Conservation (phyloP, 768 basidiomycete species). For the Tylopilus balloui region DNA sequence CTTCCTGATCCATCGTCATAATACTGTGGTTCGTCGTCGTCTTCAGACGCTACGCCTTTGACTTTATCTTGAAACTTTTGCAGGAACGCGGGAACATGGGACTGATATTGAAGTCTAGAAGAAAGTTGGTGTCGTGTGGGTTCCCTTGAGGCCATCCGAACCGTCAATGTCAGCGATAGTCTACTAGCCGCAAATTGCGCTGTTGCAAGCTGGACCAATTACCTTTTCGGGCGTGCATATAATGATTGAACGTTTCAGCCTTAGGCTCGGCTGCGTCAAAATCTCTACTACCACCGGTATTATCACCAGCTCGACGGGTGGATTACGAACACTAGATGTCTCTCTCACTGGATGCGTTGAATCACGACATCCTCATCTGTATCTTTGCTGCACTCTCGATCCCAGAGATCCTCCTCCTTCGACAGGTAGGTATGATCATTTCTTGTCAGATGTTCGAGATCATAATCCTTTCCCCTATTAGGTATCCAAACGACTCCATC, state of each 20-base stretch:
- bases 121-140: constrained; percentile 70
- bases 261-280: no score
- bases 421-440: constrained; percentile 35
- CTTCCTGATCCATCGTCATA: constrained; percentile 67
- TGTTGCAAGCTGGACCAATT: constrained; percentile 1
- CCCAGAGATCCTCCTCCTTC: constrained; percentile 39
- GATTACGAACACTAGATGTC: constrained; percentile 12
- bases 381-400: constrained; percentile 36
- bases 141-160: constrained; percentile 46
- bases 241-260: no score
- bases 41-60: constrained; percentile 48
- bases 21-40: constrained; percentile 48
- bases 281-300: neutral
- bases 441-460: neutral
- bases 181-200: no score
- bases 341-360: constrained; percentile 22
- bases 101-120: constrained; percentile 60
- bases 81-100: constrained; percentile 59
- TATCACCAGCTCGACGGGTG: neutral
- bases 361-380: constrained; percentile 37
- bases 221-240: constrained; percentile 24
- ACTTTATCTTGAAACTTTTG: constrained; percentile 61
- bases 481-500: constrained; percentile 48
- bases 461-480: constrained; percentile 17
- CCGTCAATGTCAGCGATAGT: neutral